phyloP scores from a whole-genome alignment of 805 yeast species.

The Starmerella scarabaei region DNA sequence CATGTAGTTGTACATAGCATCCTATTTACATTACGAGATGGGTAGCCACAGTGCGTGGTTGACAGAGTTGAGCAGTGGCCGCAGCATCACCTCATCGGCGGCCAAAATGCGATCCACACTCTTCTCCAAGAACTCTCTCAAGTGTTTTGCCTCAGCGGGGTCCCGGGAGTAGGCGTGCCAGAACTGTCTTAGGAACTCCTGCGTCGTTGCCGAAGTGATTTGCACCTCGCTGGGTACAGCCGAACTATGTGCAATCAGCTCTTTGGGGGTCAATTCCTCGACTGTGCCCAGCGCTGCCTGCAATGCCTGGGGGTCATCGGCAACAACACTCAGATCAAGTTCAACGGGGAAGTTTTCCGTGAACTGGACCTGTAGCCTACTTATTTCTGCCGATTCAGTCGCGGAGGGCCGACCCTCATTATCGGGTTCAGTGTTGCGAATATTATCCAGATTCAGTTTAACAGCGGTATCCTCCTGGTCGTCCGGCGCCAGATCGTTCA shows the following conservation, averaged over 20 bases:
- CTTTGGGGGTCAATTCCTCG: constrained; percentile 9
- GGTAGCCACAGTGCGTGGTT: constrained; percentile 11
- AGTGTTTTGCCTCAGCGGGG: constrained; percentile 28
- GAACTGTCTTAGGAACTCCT: constrained; percentile 64
- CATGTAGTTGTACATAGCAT: constrained; percentile 3
- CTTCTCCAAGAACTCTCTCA: constrained; percentile 10
- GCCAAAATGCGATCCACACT: constrained; percentile 15
- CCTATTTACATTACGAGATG: neutral
- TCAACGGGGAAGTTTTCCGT: neutral
- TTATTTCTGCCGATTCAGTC: neutral
- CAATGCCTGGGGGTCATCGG: constrained; percentile 12
- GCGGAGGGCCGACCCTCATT: neutral
- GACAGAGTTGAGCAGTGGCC: constrained; percentile 9
- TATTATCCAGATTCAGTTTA: constrained; percentile 7
- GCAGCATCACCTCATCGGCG: constrained; percentile 4
- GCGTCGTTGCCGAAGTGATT: constrained; percentile 55
- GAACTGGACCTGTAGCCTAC: neutral
- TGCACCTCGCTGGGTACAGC: constrained; percentile 30
- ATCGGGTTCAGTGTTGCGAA: neutral
- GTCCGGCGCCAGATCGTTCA: constrained; percentile 21
- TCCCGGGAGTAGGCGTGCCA: constrained; percentile 32
- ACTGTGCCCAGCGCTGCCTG: constrained; percentile 8
- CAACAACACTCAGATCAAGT: constrained; percentile 71
- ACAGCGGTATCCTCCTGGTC: constrained; percentile 5
- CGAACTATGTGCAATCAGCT: neutral